Evolutionary conservation across 2,329 filamentous ascomycete species (phyloP).

Genomic region (Trichoderma cornu-damae): DNA sequence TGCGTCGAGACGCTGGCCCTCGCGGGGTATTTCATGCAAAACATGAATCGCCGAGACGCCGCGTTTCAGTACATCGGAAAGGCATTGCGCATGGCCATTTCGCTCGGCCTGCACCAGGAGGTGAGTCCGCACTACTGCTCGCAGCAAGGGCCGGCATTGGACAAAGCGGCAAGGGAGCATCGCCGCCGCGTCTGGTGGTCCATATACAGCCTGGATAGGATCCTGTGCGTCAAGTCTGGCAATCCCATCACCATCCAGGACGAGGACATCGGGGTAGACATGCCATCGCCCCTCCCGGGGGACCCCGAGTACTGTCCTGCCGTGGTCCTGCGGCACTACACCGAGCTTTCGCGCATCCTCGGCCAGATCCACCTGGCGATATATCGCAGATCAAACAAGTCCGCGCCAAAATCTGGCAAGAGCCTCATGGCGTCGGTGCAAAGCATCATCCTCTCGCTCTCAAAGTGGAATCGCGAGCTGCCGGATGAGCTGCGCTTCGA

Average conservation of each 20-base stretch:
- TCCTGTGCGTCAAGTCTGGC: constrained; percentile 50
- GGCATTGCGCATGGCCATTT: constrained; percentile 53
- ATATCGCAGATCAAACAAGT: constrained; percentile 40
- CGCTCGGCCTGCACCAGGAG: constrained; percentile 52
- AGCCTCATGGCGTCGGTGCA: constrained; percentile 47
- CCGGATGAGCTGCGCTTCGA: constrained; percentile 46
- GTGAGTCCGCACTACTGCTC: constrained; percentile 39
- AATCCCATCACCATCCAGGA: constrained; percentile 52
- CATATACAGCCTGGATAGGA: constrained; percentile 50
- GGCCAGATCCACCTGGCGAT: constrained; percentile 44
- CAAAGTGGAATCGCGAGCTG: constrained; percentile 45
- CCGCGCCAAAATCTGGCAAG: constrained; percentile 39
- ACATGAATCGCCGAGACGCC: constrained; percentile 50
- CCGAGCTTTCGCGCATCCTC: constrained; percentile 47
- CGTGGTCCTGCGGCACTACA: constrained; percentile 47
- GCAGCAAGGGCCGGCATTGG: constrained; percentile 29
- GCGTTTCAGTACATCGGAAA: constrained; percentile 51
- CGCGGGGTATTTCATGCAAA: constrained; percentile 54
- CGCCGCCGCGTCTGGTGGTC: constrained; percentile 53
- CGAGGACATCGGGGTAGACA: constrained; percentile 43
- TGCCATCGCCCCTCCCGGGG: constrained; percentile 31
- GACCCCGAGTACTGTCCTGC: constrained; percentile 42
- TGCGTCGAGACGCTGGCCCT: constrained; percentile 52
- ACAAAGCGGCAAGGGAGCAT: constrained; percentile 42
- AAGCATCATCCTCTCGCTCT: constrained; percentile 45